A percentile compares a stretch with the other conserved stretches of the same genome.
These are phyloP conservation scores for Claviceps purpurea DNA, from an alignment of 2,329 filamentous ascomycete genomes.

Conservation along the genomic window DNA sequence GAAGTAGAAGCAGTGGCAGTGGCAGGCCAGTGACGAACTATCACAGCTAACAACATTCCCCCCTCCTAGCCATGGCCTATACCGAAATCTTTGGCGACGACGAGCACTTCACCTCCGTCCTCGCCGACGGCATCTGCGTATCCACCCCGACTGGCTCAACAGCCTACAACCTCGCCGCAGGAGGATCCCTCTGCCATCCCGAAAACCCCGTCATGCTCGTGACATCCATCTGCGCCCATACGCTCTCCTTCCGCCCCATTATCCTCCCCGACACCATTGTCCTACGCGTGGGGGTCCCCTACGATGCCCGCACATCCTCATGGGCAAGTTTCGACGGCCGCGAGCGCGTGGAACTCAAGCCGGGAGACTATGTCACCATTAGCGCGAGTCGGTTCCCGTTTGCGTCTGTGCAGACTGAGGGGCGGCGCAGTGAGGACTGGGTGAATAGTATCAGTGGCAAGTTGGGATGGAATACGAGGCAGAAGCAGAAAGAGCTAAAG, in stretches of 20 bases:
- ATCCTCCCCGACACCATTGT: conserved; percentile 95
- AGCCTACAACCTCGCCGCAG: conserved; percentile 88
- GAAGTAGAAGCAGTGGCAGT: too few relatives aligned
- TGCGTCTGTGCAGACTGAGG: conserved; percentile 59
- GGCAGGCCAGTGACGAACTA: too few relatives aligned
- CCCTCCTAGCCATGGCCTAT: conserved; percentile 63
- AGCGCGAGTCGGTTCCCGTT: conserved; percentile 72
- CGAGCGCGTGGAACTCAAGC: conserved; percentile 66
- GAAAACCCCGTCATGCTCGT: conserved; percentile 94
- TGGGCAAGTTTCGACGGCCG: conserved; percentile 98
- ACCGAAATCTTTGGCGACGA: conserved; percentile 91
- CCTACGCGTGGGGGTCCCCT: conserved; percentile 83
- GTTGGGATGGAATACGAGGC: conserved; percentile 67
- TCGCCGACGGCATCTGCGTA: conserved; percentile 86
- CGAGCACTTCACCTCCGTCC: conserved; percentile 85
- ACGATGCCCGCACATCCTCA: conserved; percentile 73
- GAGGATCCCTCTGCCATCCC: conserved; percentile 88
- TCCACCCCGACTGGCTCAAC: conserved; percentile 91
- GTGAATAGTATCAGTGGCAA: conserved; percentile 69
- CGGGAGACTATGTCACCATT: conserved; percentile 76
- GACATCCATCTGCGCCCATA: conserved; percentile 89
- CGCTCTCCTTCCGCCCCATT: conserved; percentile 88
- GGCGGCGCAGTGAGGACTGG: conserved; percentile 63
- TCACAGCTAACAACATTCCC: neutral
- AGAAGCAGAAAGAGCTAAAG: conserved; percentile 56